Evolutionary conservation across 2,329 filamentous ascomycete species (phyloP).

Genomic region (Hypomyces perniciosus): DNA sequence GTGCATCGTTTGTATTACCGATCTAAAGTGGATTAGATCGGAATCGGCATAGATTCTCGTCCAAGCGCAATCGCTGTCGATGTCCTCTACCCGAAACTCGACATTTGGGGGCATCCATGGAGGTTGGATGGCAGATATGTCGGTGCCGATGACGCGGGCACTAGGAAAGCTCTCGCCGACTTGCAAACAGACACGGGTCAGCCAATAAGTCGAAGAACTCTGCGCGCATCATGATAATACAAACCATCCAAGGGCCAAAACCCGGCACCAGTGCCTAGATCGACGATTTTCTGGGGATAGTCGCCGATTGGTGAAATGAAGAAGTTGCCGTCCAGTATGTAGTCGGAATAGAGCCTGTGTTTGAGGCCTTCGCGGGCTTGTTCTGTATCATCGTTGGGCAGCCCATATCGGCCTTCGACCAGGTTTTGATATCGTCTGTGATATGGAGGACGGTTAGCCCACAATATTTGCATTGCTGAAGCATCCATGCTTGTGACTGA

Average conservation of each 20-base stretch:
- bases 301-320: constrained; percentile 39
- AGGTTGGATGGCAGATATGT: constrained; percentile 40
- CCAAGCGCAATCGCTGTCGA: constrained; percentile 31
- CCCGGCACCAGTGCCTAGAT: constrained; percentile 45
- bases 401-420: constrained; percentile 40
- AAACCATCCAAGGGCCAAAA: constrained; percentile 52
- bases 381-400: constrained; percentile 49
- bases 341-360: constrained; percentile 42
- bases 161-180: constrained; percentile 41
- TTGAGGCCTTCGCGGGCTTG: constrained; percentile 43
- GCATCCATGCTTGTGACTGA: constrained; percentile 9
- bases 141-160: constrained; percentile 40
- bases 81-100: constrained; percentile 39
- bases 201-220: constrained; percentile 4
- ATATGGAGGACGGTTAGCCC: not conserved
- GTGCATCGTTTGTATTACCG: constrained; percentile 44
- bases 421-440: constrained; percentile 45
- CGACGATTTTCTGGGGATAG: constrained; percentile 43
- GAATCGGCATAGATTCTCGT: constrained; percentile 32
- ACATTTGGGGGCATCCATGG: constrained; percentile 50
- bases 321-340: constrained; percentile 38
- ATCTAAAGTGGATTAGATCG: constrained; percentile 50
- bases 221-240: constrained; percentile 10
- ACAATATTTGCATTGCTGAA: not conserved
- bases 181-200: constrained; percentile 18